A percentile compares a stretch with the other conserved stretches of the same genome.
These are phyloP conservation scores for Craspedostauros australis DNA, from an alignment of 108 stramenopile species.

Conservation along the genomic window DNA sequence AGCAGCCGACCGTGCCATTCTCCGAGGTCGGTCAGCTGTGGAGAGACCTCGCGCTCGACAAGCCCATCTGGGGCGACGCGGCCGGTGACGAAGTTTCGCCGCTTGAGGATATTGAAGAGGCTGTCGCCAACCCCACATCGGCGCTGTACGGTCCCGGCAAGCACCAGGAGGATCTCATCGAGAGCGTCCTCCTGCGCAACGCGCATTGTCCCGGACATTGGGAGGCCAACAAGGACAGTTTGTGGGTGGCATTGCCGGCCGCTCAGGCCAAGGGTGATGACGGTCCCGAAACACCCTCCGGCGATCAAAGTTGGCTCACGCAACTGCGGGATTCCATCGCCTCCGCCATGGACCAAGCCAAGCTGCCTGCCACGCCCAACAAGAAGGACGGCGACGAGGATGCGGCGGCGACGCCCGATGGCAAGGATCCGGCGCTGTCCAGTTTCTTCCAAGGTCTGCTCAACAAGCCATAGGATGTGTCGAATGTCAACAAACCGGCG, in stretches of 20 bases:
- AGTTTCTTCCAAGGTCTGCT: conserved; percentile 74
- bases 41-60: conserved; percentile 23
- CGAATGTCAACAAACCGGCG: not conserved
- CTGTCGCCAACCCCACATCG: conserved; percentile 6
- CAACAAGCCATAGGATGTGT: conserved; percentile 41
- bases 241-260: conserved; percentile 64
- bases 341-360: conserved; percentile 7
- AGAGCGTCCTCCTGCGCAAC: conserved; percentile 60
- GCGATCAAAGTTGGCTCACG: conserved; percentile 73
- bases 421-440: conserved; percentile 37
- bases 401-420: conserved; percentile 8
- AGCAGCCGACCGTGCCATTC: conserved; percentile 10
- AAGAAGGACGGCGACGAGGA: not conserved
- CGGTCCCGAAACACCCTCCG: conserved; percentile 6
- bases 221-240: conserved; percentile 71
- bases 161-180: conserved; percentile 74
- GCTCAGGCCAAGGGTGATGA: not conserved
- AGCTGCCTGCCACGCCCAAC: not conserved
- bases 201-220: conserved; percentile 79
- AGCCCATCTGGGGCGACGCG: conserved; percentile 15
- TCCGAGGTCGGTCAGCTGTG: conserved; percentile 14
- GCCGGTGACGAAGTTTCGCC: conserved; percentile 5
- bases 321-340: conserved; percentile 67
- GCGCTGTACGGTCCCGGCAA: conserved; percentile 47
- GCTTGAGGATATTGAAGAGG: conserved; percentile 1